Conservation (phyloP, 2,329 filamentous ascomycete genomes). For the Trichophyton simii region DNA sequence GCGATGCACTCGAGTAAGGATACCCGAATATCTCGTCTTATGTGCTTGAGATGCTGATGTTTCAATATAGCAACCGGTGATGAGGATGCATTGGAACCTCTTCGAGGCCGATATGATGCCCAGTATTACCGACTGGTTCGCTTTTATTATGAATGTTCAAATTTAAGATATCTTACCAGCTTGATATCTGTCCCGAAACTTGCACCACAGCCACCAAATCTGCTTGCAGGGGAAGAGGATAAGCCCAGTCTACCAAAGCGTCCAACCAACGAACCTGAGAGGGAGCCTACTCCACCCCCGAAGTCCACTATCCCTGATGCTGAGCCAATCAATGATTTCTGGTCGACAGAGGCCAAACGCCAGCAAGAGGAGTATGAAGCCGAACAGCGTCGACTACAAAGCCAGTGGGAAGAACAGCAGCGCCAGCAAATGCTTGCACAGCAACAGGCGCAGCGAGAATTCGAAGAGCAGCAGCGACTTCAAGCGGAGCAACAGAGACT, state of each 20-base stretch:
- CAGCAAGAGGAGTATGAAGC: conserved; percentile 93
- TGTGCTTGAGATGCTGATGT: background rate
- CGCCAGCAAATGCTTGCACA: conserved; percentile 70
- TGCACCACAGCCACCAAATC: conserved; percentile 81
- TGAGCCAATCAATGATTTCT: conserved; percentile 93
- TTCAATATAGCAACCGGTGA: conserved; percentile 63
- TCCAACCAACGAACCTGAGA: conserved; percentile 56
- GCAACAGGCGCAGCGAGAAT: conserved; percentile 80
- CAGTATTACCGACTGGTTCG: conserved; percentile 94
- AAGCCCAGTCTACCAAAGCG: conserved; percentile 71
- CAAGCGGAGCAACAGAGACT: conserved; percentile 80
- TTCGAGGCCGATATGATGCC: conserved; percentile 80
- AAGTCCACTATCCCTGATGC: conserved; percentile 59
- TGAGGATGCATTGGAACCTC: conserved; percentile 77
- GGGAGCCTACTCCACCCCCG: conserved; percentile 54
- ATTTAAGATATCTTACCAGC: conserved; percentile 88
- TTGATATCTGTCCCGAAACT: conserved; percentile 93
- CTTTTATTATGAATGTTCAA: conserved; percentile 99
- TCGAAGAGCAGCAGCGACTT: conserved; percentile 83
- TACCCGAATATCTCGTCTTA: background rate
- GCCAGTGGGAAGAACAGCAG: conserved; percentile 72
- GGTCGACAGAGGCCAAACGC: conserved; percentile 81
- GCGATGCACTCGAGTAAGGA: conserved; percentile 87
- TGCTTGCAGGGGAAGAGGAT: conserved; percentile 72
- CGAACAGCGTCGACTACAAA: conserved; percentile 77